Conservation (phyloP, 2,329 filamentous ascomycete genomes). For the Dryadomyces quercivorus region DNA sequence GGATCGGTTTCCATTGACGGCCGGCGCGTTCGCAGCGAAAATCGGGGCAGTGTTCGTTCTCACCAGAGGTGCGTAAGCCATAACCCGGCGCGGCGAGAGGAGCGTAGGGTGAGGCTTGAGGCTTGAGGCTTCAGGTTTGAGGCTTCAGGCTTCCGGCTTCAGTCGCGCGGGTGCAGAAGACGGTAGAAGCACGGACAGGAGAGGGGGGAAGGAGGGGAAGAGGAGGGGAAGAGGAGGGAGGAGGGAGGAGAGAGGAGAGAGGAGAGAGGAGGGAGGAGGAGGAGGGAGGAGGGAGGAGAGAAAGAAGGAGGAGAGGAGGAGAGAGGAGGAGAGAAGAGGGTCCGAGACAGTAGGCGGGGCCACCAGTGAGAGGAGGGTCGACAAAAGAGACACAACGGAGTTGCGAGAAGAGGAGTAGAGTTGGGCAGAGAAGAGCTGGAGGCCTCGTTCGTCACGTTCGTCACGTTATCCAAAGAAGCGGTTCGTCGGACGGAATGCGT, state of each 20-base stretch:
- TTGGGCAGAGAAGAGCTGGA: background rate
- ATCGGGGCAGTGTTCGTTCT: slow-evolving; percentile 46
- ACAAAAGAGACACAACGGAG: background rate
- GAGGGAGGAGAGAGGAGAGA: background rate
- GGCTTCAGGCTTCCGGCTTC: too few relatives aligned
- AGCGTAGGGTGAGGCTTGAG: background rate
- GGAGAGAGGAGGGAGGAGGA: background rate
- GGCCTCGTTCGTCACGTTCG: background rate
- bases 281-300: background rate
- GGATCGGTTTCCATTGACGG: slow-evolving; percentile 31
- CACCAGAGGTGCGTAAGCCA: slow-evolving; percentile 48
- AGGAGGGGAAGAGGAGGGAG: background rate
- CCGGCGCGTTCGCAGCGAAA: slow-evolving; percentile 28
- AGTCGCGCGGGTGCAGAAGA: background rate
- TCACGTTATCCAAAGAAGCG: background rate
- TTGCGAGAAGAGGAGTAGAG: background rate
- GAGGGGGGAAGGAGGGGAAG: background rate
- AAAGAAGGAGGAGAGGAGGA: background rate
- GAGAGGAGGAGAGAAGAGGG: background rate
- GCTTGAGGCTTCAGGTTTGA: too few relatives aligned
- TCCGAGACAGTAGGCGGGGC: too few relatives aligned
- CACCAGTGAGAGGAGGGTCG: background rate
- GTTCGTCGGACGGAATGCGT: background rate
- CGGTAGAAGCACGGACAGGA: background rate
- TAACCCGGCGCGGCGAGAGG: slow-evolving; percentile 21